phyloP scores from a whole-genome alignment of 148 eudicot genomes.

The Rhododendron mucronatum region DNA sequence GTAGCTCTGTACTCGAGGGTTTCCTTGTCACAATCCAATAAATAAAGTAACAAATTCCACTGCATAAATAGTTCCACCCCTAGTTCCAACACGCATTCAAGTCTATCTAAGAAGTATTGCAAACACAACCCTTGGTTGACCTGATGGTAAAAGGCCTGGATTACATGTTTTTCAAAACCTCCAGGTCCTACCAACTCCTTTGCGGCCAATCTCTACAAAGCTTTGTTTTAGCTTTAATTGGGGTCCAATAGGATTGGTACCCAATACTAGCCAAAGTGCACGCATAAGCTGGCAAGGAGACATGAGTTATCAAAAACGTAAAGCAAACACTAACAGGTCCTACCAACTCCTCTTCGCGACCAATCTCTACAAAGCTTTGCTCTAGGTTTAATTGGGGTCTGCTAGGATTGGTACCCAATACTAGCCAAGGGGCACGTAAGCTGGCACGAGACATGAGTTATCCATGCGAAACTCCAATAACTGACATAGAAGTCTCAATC shows the following conservation, averaged over 20 bases:
- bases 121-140: not conserved
- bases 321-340: not conserved
- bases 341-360: not conserved
- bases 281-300: not conserved
- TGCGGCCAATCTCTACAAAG: not conserved
- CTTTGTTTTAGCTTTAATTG: too few relatives aligned
- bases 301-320: not conserved
- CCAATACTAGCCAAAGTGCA: too few relatives aligned
- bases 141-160: too few relatives aligned
- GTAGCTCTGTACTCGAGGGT: not conserved
- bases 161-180: too few relatives aligned
- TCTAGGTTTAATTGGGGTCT: too few relatives aligned
- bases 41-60: not conserved
- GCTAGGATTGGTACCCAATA: too few relatives aligned
- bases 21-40: not conserved
- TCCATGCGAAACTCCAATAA: not conserved
- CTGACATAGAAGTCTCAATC: not conserved
- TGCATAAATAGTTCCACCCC: not conserved
- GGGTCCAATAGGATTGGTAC: too few relatives aligned
- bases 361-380: too few relatives aligned
- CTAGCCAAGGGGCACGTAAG: too few relatives aligned
- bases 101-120: not conserved
- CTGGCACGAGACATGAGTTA: not conserved
- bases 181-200: too few relatives aligned
- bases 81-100: slow-evolving; percentile 1